These are phyloP conservation scores for Backusella mclennaniae DNA, from an alignment of 192 early-diverging fungal genomes.

Conservation along the genomic window DNA sequence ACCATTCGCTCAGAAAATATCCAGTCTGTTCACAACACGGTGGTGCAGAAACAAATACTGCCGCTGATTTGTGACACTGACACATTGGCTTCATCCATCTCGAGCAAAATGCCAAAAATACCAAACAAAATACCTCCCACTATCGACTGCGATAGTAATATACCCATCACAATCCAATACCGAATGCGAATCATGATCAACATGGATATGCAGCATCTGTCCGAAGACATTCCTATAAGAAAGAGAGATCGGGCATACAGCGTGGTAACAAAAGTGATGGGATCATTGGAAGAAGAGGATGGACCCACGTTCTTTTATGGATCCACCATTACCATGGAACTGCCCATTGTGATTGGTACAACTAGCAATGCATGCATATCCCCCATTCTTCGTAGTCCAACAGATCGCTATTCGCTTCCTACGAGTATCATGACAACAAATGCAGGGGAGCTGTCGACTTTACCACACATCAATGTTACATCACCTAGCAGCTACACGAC, in stretches of 20 bases:
- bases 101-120: background rate
- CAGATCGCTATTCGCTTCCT: background rate
- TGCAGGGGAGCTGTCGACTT: background rate
- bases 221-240: background rate
- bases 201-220: slow-evolving; percentile 10
- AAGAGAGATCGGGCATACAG: slow-evolving; percentile 9
- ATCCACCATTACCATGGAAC: background rate
- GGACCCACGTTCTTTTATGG: slow-evolving; percentile 1
- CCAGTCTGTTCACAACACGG: background rate
- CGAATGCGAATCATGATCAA: background rate
- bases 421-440: background rate
- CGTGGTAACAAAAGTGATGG: slow-evolving; percentile 11
- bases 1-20: background rate
- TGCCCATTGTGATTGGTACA: slow-evolving; percentile 11
- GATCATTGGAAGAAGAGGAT: background rate
- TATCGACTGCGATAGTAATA: background rate
- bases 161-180: background rate
- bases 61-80: slow-evolving; percentile 4
- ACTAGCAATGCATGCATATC: background rate
- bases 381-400: too few relatives aligned
- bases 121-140: slow-evolving; percentile 4
- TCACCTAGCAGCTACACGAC: background rate
- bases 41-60: background rate
- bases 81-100: background rate
- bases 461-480: background rate